Evolutionary conservation across 306 rosid genomes (phyloP), one percentile per base, ranked within the genome.

Genomic region (Gynostemma pentaphyllum): DNA sequence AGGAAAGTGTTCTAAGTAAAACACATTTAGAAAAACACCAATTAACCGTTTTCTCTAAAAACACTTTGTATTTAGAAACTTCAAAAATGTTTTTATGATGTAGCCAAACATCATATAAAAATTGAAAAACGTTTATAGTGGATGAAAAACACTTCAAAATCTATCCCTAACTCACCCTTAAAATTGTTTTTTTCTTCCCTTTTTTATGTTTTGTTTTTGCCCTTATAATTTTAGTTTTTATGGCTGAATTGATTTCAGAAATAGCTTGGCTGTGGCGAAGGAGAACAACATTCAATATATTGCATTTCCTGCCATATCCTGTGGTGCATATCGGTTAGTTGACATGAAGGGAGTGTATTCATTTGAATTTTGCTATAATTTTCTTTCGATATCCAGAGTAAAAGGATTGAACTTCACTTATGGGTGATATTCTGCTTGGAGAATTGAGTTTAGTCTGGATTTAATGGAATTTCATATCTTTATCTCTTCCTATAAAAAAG

Each of bases 291-390:
- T 90, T 75, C 83, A 72, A 62, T 81, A 87, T 63, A 39, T 90
- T 44, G 95, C 97, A 11, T 87, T 90, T 78, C 80, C 96, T 45
- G 97, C 97, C 46, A 83, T 90, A 83, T 90, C 97, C 30, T 90
- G 97, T 51, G 97, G 97, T 62, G 74, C 73, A 39, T 85, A 37
- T 72, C 85, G 89, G 97, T 90, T 74, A 64, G 95, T 80, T 72
- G 51, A 28, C 69, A 44, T 64, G 57, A 32, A 27, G 41, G 40
- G 23, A 23, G 9, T 36, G 23, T 8, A 24, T 19, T 51, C 37
- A 3, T 32, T 32, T 7, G 7, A 3, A 32, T 23, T 51, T 51
- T 51, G 30, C 56, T 41, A 3, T 9, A 13, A 42, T 2, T 42
- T 42, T 14, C 18, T 42, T 42, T 12, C 14, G 18, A 42, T 5